Evolutionary conservation across 306 rosid species (phyloP).

Genomic region (Acacia crassicarpa): DNA sequence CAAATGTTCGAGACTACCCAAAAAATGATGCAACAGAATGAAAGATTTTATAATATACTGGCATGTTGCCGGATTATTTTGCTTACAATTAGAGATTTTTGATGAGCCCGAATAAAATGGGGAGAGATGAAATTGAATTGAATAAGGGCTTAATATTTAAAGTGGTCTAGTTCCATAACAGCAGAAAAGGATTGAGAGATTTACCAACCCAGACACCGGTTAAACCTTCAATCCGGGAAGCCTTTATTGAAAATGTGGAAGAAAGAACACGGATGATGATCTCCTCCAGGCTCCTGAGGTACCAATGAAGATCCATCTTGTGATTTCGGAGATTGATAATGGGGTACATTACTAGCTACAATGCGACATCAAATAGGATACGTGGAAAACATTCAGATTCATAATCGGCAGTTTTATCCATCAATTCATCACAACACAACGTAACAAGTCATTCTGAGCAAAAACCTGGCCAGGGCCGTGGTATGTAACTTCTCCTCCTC

Average conservation of each 20-base stretch:
- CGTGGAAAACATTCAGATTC: background rate
- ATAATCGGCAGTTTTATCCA: background rate
- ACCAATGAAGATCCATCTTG: constrained; percentile 88
- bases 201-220: constrained; percentile 95
- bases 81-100: background rate
- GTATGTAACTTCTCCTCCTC: constrained; percentile 55
- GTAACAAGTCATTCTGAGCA: background rate
- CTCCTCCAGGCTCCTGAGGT: constrained; percentile 88
- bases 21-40: background rate
- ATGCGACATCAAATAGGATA: constrained; percentile 4
- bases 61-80: background rate
- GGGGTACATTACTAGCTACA: constrained; percentile 86
- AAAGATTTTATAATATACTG: background rate
- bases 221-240: constrained; percentile 68
- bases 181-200: constrained; percentile 1
- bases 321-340: constrained; percentile 81
- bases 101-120: background rate
- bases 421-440: background rate
- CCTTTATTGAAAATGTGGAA: constrained; percentile 69
- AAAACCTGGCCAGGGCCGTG: constrained; percentile 59
- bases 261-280: constrained; percentile 73
- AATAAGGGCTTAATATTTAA: background rate
- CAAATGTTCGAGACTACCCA: background rate
- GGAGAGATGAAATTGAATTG: background rate
- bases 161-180: background rate